Base-by-base conservation (phyloP, 2,329 filamentous ascomycete species). In the Trichoderma sp. region DNA sequence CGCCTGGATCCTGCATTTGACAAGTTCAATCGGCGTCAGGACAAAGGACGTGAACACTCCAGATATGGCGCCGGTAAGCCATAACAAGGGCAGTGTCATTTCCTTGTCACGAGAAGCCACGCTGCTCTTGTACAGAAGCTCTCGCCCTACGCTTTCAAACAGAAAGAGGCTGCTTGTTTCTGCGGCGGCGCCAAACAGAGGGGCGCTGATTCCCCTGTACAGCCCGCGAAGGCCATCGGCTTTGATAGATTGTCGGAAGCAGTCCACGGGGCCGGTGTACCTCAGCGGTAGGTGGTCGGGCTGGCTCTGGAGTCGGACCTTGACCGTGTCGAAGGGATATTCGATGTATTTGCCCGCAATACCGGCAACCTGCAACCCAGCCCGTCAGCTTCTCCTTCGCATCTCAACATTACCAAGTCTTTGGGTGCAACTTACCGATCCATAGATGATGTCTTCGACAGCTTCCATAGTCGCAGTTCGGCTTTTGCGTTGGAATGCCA, bases 1-100 rank as follows among this genome's bases (percentile, higher is more conserved):
- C 1, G 95, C 95, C 81, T 99, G 96, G 84, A 99, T 97, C 82
- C 96, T 97, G 88, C 96, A 99, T 83, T 99, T 99, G 79, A 99
- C 93, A 67, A 99, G 88, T 83, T 99, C 96, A 75, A 99, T 94
- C 0, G 96, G 96, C 0, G 96, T 99, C 73, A 99, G 88, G 36
- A 97, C 90, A 62, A 98, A 87, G 0, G 94, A 97, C 0, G 96
- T 97, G 77, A 97, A 92, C 50, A 93, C 92, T 39, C 96, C 96
- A 1, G 95, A 92, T 71, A 93, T 91, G 63, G 93, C 95, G 61
- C 96, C 96, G 20, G 94, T 97, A 66, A 90, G 83, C 80, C 93
- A 88, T 17, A 98, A 86, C 1, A 91, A 91, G 1, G 87, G 83
- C n/a, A 98, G 87, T 0, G 94, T 91, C 1, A 98, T 84, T 0